Evolutionary conservation across 1,284 basidiomycete species (phyloP).

Genomic region (Papiliotrema flavescens): DNA sequence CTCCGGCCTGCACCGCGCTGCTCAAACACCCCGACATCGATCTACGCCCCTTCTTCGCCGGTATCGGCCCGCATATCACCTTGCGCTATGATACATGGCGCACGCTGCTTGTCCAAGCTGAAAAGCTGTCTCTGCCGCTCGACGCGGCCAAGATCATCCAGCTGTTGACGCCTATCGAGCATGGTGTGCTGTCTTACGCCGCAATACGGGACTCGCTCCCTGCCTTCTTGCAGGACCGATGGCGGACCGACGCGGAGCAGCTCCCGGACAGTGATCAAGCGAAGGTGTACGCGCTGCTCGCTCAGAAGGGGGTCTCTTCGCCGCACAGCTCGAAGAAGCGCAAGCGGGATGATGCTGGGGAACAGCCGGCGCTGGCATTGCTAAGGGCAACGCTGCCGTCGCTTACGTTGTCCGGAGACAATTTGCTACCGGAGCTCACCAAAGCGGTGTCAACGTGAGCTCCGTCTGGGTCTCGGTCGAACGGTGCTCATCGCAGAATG

Average conservation of each 20-base stretch:
- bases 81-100: background rate
- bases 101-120: background rate
- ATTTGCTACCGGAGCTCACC: background rate
- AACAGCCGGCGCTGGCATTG: background rate
- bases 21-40: background rate
- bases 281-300: too few relatives aligned
- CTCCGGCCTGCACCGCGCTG: background rate
- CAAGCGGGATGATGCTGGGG: background rate
- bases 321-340: background rate
- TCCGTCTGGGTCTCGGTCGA: background rate
- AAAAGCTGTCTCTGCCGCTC: background rate
- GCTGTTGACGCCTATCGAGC: background rate
- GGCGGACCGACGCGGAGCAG: too few relatives aligned
- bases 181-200: background rate
- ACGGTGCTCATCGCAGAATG: background rate
- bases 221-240: too few relatives aligned
- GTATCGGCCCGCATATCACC: background rate
- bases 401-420: background rate
- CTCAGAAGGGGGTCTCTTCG: too few relatives aligned
- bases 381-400: background rate
- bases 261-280: too few relatives aligned
- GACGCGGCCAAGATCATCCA: background rate
- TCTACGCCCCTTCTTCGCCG: background rate
- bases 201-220: too few relatives aligned
- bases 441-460: background rate